These are phyloP conservation scores for Myriosclerotinia duriaeana DNA, from an alignment of 2,329 filamentous ascomycete genomes.

Conservation along the genomic window DNA sequence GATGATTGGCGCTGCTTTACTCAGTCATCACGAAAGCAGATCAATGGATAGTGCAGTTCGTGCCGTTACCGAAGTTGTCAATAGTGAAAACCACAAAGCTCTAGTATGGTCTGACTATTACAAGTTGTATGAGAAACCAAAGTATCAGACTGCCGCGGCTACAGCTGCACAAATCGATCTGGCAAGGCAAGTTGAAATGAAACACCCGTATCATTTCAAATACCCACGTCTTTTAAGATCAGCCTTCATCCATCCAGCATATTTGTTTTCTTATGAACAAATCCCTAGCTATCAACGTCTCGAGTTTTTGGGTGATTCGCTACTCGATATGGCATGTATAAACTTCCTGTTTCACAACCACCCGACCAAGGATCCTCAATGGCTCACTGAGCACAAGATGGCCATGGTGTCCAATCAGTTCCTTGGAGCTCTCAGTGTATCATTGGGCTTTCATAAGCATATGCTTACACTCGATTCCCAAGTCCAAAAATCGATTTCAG, in stretches of 20 bases:
- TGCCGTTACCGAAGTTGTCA: slow-evolving; percentile 68
- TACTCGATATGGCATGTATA: slow-evolving; percentile 83
- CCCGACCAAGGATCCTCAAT: slow-evolving; percentile 83
- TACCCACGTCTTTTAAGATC: slow-evolving; percentile 76
- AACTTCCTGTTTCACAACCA: slow-evolving; percentile 77
- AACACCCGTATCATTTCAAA: slow-evolving; percentile 64
- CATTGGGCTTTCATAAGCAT: slow-evolving; percentile 74
- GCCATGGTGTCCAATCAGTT: slow-evolving; percentile 99
- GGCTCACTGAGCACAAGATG: slow-evolving; percentile 98
- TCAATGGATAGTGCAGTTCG: slow-evolving; percentile 59
- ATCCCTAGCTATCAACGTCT: slow-evolving; percentile 87
- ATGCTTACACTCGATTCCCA: slow-evolving; percentile 56
- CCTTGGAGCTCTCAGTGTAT: slow-evolving; percentile 75
- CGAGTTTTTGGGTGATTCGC: slow-evolving; percentile 86
- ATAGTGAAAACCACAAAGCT: slow-evolving; percentile 68
- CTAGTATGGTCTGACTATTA: slow-evolving; percentile 71
- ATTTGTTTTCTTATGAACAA: slow-evolving; percentile 70
- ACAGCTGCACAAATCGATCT: slow-evolving; percentile 70
- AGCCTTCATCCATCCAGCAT: slow-evolving; percentile 86
- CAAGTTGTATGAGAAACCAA: slow-evolving; percentile 63
- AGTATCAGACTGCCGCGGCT: slow-evolving; percentile 63
- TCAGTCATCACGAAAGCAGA: slow-evolving; percentile 46
- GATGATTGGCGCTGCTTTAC: slow-evolving; percentile 80
- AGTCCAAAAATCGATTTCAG: slow-evolving; percentile 49
- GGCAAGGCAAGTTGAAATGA: slow-evolving; percentile 59